A percentile compares a stretch with the other conserved stretches of the same genome.
phyloP scores from a whole-genome alignment of 179 eudicot genomes.

The Silene vulgaris region DNA sequence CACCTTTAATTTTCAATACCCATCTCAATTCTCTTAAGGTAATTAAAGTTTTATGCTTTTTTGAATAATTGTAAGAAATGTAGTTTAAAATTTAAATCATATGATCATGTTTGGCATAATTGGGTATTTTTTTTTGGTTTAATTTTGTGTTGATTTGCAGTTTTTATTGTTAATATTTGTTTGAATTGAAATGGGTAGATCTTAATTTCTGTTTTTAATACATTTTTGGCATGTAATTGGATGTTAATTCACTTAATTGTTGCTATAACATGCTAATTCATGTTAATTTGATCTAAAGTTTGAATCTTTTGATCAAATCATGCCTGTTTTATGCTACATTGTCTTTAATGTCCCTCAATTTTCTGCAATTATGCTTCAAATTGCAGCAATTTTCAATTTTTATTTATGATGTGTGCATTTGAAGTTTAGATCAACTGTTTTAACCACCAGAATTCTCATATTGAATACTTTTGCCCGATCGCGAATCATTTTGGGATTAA shows the following conservation, averaged over 20 bases:
- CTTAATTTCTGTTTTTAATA: background rate
- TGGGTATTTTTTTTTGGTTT: slow-evolving; percentile 7
- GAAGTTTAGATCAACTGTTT: background rate
- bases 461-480: too few relatives aligned
- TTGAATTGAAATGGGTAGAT: slow-evolving; percentile 23
- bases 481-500: too few relatives aligned
- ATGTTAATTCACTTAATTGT: slow-evolving; percentile 1
- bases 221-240: slow-evolving; percentile 1
- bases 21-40: background rate
- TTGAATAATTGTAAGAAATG: background rate
- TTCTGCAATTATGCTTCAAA: slow-evolving; percentile 8
- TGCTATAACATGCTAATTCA: slow-evolving; percentile 2
- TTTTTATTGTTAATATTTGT: slow-evolving; percentile 8
- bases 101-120: background rate
- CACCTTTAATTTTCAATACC: background rate
- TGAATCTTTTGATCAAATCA: slow-evolving; percentile 11
- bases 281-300: slow-evolving; percentile 16
- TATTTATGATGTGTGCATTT: background rate
- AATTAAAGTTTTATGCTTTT: background rate
- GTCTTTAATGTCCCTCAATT: background rate
- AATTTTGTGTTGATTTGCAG: background rate
- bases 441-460: too few relatives aligned
- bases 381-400: background rate
- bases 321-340: slow-evolving; percentile 11
- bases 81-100: background rate